phyloP scores from a whole-genome alignment of 331 rosid genomes.

The Telfairia occidentalis region DNA sequence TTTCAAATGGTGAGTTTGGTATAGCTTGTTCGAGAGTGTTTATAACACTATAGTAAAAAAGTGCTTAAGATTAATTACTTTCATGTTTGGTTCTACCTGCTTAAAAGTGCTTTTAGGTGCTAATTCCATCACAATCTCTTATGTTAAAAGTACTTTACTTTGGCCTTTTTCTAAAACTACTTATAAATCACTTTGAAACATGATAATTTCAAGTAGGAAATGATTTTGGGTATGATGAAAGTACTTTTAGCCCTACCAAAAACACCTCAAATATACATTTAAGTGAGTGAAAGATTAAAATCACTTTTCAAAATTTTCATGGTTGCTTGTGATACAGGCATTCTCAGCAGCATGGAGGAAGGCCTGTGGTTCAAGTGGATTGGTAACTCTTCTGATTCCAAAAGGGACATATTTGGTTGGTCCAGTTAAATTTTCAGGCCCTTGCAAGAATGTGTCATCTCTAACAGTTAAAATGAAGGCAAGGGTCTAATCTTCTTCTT shows the following conservation, averaged over 20 bases:
- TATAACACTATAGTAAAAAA: not conserved
- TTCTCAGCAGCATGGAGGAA: constrained; percentile 30
- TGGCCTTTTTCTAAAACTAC: not conserved
- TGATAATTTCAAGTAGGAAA: not conserved
- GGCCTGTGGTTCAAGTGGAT: constrained; percentile 31
- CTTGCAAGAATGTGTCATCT: constrained; percentile 29
- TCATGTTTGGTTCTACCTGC: not conserved
- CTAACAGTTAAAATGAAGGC: constrained; percentile 27
- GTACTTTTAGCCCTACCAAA: not conserved
- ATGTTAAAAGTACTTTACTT: not conserved
- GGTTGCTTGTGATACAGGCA: constrained; percentile 23
- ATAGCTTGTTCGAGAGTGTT: not conserved
- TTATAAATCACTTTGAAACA: not conserved
- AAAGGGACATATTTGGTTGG: constrained; percentile 32
- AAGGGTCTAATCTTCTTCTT: constrained; percentile 10
- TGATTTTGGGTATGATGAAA: too few species aligned
- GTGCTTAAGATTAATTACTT: not conserved
- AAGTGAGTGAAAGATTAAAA: not conserved
- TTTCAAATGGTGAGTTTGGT: not conserved
- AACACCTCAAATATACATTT: not conserved
- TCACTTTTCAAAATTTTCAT: not conserved
- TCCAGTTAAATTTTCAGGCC: constrained; percentile 28
- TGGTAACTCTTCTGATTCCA: constrained; percentile 29
- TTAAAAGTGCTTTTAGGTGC: not conserved
- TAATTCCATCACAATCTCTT: not conserved